These are phyloP conservation scores for Ceratocystis alfenasii DNA, from an alignment of 2,329 filamentous ascomycete species.

Conservation along the genomic window DNA sequence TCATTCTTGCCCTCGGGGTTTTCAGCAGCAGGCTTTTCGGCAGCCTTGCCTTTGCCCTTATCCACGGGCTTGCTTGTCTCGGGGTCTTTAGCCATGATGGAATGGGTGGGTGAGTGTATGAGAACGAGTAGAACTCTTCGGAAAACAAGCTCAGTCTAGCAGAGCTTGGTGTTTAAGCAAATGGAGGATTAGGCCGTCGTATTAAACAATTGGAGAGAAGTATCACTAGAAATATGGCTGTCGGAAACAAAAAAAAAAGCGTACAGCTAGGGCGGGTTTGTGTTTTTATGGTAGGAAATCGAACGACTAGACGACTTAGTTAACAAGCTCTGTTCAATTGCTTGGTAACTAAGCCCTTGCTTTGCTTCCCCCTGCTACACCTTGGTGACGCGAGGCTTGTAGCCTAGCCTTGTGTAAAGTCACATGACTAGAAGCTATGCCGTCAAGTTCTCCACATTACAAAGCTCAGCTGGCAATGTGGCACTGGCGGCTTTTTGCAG, in stretches of 20 bases:
- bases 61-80: constrained; percentile 73
- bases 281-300: constrained; percentile 10
- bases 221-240: constrained; percentile 8
- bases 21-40: constrained; percentile 46
- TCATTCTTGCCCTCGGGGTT: constrained; percentile 59
- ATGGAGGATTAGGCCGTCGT: neutral
- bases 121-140: constrained; percentile 1
- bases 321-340: constrained; percentile 9
- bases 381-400: constrained; percentile 31
- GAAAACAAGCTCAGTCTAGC: constrained; percentile 6
- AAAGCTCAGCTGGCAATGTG: neutral
- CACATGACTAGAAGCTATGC: constrained; percentile 16
- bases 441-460: constrained; percentile 1
- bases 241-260: neutral
- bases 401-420: constrained; percentile 27
- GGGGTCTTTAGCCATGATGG: constrained; percentile 83
- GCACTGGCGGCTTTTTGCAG: neutral
- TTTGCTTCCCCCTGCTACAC: constrained; percentile 21
- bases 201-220: neutral
- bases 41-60: constrained; percentile 93
- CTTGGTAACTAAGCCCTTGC: neutral
- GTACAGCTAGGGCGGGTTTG: constrained; percentile 16
- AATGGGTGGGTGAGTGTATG: constrained; percentile 1
- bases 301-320: constrained; percentile 16
- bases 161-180: constrained; percentile 5